A percentile compares a stretch with the other conserved stretches of the same genome.
These are phyloP conservation scores for Pseudozyma sp. DNA, from an alignment of 1,284 basidiomycete species.

Conservation along the genomic window DNA sequence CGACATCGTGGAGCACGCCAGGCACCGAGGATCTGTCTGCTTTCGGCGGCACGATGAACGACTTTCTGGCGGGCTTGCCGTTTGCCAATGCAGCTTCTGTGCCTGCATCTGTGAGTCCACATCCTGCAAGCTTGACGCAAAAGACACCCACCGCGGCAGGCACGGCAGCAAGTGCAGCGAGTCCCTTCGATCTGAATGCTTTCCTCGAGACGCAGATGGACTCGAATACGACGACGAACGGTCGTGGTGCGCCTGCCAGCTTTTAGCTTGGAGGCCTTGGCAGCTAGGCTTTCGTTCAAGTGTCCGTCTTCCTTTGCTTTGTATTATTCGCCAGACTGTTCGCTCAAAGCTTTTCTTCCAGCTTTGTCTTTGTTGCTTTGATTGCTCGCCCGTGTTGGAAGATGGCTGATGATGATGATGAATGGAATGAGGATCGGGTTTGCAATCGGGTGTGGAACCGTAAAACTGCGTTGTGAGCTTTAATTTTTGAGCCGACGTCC, in stretches of 20 bases:
- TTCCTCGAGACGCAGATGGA: conserved; percentile 38
- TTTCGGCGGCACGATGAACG: conserved; percentile 24
- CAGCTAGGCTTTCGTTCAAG: too few relatives aligned
- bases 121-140: conserved; percentile 10
- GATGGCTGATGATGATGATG: too few relatives aligned
- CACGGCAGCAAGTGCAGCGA: conserved; percentile 5
- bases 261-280: neutral
- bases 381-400: too few relatives aligned
- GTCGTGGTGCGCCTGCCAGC: conserved; percentile 9
- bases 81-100: conserved; percentile 18
- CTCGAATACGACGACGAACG: conserved; percentile 6
- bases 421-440: too few relatives aligned
- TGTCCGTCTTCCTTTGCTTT: neutral
- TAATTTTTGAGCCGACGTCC: too few relatives aligned
- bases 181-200: conserved; percentile 43
- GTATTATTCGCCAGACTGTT: too few relatives aligned
- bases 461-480: too few relatives aligned
- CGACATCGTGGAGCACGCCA: conserved; percentile 29
- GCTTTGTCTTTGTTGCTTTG: too few relatives aligned
- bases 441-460: too few relatives aligned
- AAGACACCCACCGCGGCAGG: conserved; percentile 31
- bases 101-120: conserved; percentile 14
- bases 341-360: too few relatives aligned
- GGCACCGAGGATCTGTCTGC: conserved; percentile 22
- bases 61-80: conserved; percentile 31